Conservation (phyloP, 108 stramenopile species). For the Schizochytrium sp. region DNA sequence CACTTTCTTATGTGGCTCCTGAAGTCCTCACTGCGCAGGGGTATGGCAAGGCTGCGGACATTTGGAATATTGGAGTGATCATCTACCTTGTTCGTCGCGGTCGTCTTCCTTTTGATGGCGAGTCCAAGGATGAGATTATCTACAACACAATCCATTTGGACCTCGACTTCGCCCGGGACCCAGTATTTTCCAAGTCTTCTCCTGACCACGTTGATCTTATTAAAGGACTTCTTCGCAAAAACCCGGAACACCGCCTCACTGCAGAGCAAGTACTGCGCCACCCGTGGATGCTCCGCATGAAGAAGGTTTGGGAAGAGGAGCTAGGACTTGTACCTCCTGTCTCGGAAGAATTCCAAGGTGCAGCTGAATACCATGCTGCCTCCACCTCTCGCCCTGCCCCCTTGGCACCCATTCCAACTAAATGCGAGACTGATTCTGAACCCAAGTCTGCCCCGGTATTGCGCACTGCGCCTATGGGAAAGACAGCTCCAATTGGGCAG, state of each 20-base stretch:
- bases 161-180: slow-evolving; percentile 61
- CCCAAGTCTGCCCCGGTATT: no score
- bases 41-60: slow-evolving; percentile 73
- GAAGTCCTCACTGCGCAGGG: slow-evolving; percentile 71
- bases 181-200: slow-evolving; percentile 45
- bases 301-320: slow-evolving; percentile 45
- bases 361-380: neutral
- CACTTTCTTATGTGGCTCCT: slow-evolving; percentile 68
- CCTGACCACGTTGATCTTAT: slow-evolving; percentile 21
- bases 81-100: slow-evolving; percentile 74
- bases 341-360: neutral
- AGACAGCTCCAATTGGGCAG: no score
- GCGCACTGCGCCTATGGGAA: no score
- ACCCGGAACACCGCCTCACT: slow-evolving; percentile 67
- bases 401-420: no score
- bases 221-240: slow-evolving; percentile 62
- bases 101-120: slow-evolving; percentile 74
- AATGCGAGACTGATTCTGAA: no score
- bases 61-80: slow-evolving; percentile 77
- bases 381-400: neutral
- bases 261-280: slow-evolving; percentile 68
- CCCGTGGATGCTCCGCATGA: slow-evolving; percentile 69
- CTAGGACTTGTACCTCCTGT: neutral
- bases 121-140: slow-evolving; percentile 71
- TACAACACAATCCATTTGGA: slow-evolving; percentile 67